Evolutionary conservation across 345 rosid species (phyloP), one percentile per base, ranked within the genome.

Genomic region (Populus simonii): DNA sequence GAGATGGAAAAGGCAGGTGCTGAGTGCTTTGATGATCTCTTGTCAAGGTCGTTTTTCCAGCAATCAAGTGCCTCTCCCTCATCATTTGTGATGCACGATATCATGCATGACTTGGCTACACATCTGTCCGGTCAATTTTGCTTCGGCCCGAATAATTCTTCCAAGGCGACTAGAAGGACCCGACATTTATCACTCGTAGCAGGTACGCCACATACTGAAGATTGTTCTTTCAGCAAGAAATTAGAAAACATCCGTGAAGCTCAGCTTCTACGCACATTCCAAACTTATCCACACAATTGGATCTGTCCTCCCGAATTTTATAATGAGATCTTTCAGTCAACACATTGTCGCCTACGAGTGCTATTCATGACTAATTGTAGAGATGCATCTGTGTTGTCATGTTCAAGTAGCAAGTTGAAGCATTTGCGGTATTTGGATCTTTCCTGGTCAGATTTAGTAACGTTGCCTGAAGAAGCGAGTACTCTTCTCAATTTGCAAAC

Each of bases 21-120:
- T 0, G 83, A 76, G n/a, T 76, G 72, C 74, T 76, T 76, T 23
- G 5, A 33, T 17, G 80, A 55, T 65, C 74, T 80, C 13, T 49
- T 80, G 8, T 41, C 77, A 12, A 76, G 74, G 68, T 76, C 80
- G 8, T 72, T 81, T 47, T 76, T 76, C 12, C 66, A 33, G n/a
- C 63, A 53, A 35, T 36, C 31, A 29, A 29, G 38, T 9, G 20
- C 17, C 29, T 31, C 47, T 49, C 73, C 25, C 43, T 18, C 45
- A 33, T 70, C 55, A 9, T n/a, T n/a, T 25, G 18, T 7, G 10
- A 73, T 81, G 84, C 81, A 77, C 41, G 72, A 72, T 47, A 72
- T 81, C 59, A 45, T 68, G 10, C 49, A 81, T 62, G 81, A 77
- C 51, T 70, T 77, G 65, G 81, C 78, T 38, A 39, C 31, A 35